phyloP scores from a whole-genome alignment of 192 early-diverging fungal genomes.

The Umbelopsis isabellina region DNA sequence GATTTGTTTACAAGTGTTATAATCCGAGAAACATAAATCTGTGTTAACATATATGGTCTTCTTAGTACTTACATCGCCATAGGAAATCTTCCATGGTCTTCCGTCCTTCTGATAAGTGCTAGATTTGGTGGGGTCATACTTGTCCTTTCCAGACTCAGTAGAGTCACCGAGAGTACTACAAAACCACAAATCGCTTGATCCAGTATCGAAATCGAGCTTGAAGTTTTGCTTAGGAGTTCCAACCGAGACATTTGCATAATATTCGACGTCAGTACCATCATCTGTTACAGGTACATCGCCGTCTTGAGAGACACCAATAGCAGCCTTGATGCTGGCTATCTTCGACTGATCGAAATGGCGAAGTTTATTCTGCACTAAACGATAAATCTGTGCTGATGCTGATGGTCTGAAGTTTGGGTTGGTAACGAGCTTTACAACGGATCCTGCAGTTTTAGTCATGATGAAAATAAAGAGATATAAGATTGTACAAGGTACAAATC shows the following conservation, averaged over 20 bases:
- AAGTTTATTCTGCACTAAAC: conserved; percentile 1
- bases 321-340: background rate
- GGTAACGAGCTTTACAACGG: conserved; percentile 1
- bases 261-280: conserved; percentile 27
- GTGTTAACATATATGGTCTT: background rate
- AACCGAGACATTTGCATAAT: conserved; percentile 42
- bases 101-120: conserved; percentile 25
- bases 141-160: conserved; percentile 13
- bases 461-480: background rate
- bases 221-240: conserved; percentile 40
- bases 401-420: conserved; percentile 18
- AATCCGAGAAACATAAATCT: background rate
- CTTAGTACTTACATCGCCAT: conserved; percentile 3
- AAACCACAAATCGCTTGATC: conserved; percentile 25
- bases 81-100: conserved; percentile 22
- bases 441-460: conserved; percentile 12
- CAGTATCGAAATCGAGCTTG: conserved; percentile 39
- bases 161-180: conserved; percentile 11
- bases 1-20: background rate
- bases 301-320: background rate
- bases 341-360: background rate
- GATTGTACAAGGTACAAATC: background rate
- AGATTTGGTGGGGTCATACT: conserved; percentile 22
- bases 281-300: conserved; percentile 19
- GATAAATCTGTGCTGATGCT: conserved; percentile 5